Evolutionary conservation across 768 basidiomycete genomes (phyloP).

Genomic region (Tylopilus cervinicoccineus): DNA sequence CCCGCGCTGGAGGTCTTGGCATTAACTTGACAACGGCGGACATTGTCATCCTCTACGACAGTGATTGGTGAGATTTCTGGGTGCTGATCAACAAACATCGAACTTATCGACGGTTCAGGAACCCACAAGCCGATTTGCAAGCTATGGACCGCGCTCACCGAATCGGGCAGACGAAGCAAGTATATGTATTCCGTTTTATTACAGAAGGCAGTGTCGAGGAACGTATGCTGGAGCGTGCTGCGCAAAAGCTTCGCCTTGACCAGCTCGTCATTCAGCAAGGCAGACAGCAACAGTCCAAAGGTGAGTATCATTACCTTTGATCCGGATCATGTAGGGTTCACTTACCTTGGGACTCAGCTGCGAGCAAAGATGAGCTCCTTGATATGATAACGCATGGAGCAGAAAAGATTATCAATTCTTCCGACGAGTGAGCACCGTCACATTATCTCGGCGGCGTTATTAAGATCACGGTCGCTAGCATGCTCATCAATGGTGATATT

Average conservation of each 20-base stretch:
- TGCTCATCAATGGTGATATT: conserved; percentile 84
- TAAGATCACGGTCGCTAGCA: conserved; percentile 35
- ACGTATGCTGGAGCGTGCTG: conserved; percentile 84
- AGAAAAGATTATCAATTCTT: conserved; percentile 88
- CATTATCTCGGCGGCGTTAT: not conserved
- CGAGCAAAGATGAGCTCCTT: conserved; percentile 91
- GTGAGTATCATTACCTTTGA: conserved; percentile 33
- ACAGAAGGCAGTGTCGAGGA: conserved; percentile 88
- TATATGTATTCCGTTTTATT: conserved; percentile 85
- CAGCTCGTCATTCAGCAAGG: conserved; percentile 98
- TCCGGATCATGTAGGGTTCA: not conserved
- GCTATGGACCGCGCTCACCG: conserved; percentile 98
- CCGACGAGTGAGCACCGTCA: conserved; percentile 62
- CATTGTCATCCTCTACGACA: conserved; percentile 92
- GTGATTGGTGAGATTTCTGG: conserved; percentile 72
- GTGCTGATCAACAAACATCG: not conserved
- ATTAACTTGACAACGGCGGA: conserved; percentile 96
- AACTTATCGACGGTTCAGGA: conserved; percentile 48
- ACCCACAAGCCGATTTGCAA: conserved; percentile 97
- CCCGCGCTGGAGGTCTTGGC: conserved; percentile 93
- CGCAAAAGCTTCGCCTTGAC: conserved; percentile 91
- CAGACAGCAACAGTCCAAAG: conserved; percentile 75
- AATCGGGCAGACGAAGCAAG: conserved; percentile 90
- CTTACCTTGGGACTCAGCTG: conserved; percentile 44
- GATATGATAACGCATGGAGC: conserved; percentile 99